Evolutionary conservation across 208 protist species (phyloP), one percentile per base, ranked within the genome.

Genomic region (Plasmodiophora brassicae): DNA sequence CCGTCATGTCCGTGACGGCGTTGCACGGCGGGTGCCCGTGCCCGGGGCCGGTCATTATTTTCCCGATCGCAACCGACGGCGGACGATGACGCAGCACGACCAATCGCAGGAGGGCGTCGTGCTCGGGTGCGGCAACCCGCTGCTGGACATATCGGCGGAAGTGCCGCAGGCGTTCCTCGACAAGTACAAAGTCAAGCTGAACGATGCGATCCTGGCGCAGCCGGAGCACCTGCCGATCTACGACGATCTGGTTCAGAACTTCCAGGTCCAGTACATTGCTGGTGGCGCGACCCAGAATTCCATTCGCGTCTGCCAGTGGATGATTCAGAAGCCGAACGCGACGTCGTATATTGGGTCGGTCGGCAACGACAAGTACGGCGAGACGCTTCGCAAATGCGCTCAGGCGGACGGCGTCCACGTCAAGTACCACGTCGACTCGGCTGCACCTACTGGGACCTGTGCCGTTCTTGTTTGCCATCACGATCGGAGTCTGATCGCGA

Each of bases 211-310:
- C 50, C 85, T 91, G 46, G 90, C 90, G 32, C 45, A 87, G 0
- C 10, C 0, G 0, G 1, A 91, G n/a, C 89, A 91, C 45, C 25
- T 92, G 5, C 90, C 89, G 1, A 14, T 92, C 32, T 91, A 90
- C n/a, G 22, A 90, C 0, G 90, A 91, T n/a, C 5, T 91, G 20
- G 0, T 45, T n/a, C 25, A 1, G 32, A 1, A 78, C 20, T 86
- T 78, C 45, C 36, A 83, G 10, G 71, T 89, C 1, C 32, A 92
- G 36, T 90, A 87, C n/a, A 91, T 88, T 22, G 86, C 87, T 35
- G 90, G 90, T 84, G 90, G 90, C 43, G 89, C 90, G 45, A 87
- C 84, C 22, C 89, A 85, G 14, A 91, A 91, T 41, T 41, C 90
- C 0, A 91, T 91, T 57, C 89, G 90, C 0, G 60, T 90, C 44